Conservation (phyloP, 768 basidiomycete genomes). For the Kwoniella shandongensis region DNA sequence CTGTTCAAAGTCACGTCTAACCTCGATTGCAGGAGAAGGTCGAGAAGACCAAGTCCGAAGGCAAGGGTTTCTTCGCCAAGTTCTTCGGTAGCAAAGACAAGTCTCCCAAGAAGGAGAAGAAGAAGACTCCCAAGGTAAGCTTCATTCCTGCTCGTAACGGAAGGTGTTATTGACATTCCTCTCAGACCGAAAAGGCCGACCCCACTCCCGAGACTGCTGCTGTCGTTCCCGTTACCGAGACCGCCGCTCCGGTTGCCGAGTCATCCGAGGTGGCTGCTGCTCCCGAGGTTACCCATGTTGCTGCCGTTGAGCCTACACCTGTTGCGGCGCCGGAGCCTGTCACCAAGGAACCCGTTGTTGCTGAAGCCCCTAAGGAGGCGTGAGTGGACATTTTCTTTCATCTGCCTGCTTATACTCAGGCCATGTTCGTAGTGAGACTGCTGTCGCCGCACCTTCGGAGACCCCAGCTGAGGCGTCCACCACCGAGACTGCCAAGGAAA, state of each 20-base stretch:
- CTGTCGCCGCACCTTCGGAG: constrained; percentile 22
- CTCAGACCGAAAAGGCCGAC: constrained; percentile 46
- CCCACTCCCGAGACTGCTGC: constrained; percentile 28
- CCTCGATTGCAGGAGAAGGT: constrained; percentile 55
- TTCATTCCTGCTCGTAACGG: background rate
- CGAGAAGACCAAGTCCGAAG: constrained; percentile 56
- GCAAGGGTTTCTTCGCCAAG: constrained; percentile 69
- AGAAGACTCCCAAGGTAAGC: constrained; percentile 59
- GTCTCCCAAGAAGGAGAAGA: constrained; percentile 59
- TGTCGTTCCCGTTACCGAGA: constrained; percentile 22
- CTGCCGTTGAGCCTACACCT: constrained; percentile 56
- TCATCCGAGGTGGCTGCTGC: constrained; percentile 57
- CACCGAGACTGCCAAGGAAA: constrained; percentile 55
- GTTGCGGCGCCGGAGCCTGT: constrained; percentile 11
- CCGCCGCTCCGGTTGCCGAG: constrained; percentile 52
- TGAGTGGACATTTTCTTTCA: too few species aligned
- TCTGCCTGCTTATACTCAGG: too few species aligned
- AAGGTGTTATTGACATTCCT: constrained; percentile 6
- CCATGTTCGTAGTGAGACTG: background rate
- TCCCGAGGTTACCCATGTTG: constrained; percentile 57
- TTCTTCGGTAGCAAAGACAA: constrained; percentile 65
- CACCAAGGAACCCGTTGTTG: background rate
- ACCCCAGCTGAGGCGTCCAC: constrained; percentile 54
- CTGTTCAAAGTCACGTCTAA: background rate
- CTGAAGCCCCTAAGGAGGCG: constrained; percentile 16